Conservation (phyloP, 441 rosid genomes). For the Pelargonium myrrhifolium region DNA sequence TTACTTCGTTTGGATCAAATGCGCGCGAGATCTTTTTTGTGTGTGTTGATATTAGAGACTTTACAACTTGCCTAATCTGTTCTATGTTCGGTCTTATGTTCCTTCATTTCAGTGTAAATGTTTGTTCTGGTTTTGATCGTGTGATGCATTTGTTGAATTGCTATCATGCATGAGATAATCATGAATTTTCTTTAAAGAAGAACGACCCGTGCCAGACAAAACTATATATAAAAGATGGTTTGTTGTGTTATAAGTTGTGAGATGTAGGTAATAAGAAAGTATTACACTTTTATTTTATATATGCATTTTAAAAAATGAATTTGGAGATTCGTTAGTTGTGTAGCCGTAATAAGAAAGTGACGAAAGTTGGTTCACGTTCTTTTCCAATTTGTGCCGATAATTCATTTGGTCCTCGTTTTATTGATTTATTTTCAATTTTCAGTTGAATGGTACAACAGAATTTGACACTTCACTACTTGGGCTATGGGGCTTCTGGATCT, state of each 20-base stretch:
- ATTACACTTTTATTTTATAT: too few relatives aligned
- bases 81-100: too few relatives aligned
- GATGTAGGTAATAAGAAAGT: too few relatives aligned
- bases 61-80: neutral
- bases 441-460: neutral
- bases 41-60: neutral
- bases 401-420: neutral
- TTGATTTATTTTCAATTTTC: neutral
- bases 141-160: neutral
- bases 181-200: too few relatives aligned
- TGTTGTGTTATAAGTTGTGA: too few relatives aligned
- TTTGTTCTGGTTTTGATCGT: neutral
- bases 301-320: too few relatives aligned
- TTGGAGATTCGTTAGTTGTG: too few relatives aligned
- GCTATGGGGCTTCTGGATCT: slow-evolving; percentile 23
- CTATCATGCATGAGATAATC: too few relatives aligned
- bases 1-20: neutral
- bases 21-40: neutral
- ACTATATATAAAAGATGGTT: too few relatives aligned
- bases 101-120: neutral
- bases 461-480: neutral
- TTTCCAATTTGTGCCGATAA: neutral
- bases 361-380: too few relatives aligned
- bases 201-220: too few relatives aligned
- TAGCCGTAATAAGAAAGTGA: too few relatives aligned